phyloP scores from a whole-genome alignment of 352 stramenopile genomes.

The Saprolegnia parasitica region DNA sequence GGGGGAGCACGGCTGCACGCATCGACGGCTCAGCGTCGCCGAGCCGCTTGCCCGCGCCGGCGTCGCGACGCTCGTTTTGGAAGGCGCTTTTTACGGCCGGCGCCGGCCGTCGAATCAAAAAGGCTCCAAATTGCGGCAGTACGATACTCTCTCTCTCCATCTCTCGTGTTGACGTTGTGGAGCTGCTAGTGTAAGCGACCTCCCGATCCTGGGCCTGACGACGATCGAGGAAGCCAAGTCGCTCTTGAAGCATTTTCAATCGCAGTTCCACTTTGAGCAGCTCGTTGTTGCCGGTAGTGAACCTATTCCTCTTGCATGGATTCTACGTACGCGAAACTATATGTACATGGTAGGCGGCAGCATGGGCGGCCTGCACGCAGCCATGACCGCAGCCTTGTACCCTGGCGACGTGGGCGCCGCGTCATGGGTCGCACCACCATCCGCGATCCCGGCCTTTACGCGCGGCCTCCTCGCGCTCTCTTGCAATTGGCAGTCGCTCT shows the following conservation, averaged over 20 bases:
- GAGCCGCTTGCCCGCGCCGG: conserved; percentile 60
- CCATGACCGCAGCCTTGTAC: conserved; percentile 70
- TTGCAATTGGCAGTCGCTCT: conserved; percentile 70
- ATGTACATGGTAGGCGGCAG: conserved; percentile 39
- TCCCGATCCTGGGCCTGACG: conserved; percentile 66
- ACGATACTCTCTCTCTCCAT: neutral
- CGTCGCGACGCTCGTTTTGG: conserved; percentile 61
- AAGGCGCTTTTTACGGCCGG: conserved; percentile 75
- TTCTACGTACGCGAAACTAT: no score
- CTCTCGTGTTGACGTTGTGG: conserved; percentile 1
- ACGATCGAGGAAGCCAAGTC: conserved; percentile 84
- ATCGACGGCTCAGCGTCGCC: conserved; percentile 55
- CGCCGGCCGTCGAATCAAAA: conserved; percentile 59
- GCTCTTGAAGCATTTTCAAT: conserved; percentile 56
- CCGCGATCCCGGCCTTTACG: conserved; percentile 62
- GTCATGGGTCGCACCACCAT: conserved; percentile 68
- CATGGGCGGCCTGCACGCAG: conserved; percentile 72
- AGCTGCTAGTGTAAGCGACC: conserved; percentile 49
- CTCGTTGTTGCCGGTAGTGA: conserved; percentile 50
- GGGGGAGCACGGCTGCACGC: conserved; percentile 70
- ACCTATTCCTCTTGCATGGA: no score
- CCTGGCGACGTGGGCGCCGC: conserved; percentile 58
- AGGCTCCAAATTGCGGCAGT: conserved; percentile 70
- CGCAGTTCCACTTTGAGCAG: conserved; percentile 47
- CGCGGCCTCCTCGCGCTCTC: conserved; percentile 68